These are phyloP conservation scores for Cercospora janseana DNA, from an alignment of 2,329 filamentous ascomycete genomes.

Conservation along the genomic window DNA sequence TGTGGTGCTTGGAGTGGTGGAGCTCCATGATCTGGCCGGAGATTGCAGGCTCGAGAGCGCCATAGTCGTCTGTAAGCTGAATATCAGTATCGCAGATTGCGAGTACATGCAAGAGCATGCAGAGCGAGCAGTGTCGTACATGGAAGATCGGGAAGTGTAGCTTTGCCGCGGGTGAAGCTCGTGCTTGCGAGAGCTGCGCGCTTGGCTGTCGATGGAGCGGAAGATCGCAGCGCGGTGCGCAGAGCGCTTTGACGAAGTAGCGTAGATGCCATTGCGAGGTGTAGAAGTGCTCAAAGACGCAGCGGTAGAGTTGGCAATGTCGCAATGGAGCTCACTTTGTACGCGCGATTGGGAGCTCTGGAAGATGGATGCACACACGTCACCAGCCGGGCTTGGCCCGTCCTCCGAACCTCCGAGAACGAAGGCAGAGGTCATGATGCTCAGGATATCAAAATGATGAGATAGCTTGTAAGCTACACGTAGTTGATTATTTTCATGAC, in stretches of 20 bases:
- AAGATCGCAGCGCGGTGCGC: slow-evolving; percentile 69
- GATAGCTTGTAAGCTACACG: too few relatives aligned
- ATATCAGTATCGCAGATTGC: neutral
- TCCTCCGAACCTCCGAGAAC: slow-evolving; percentile 5
- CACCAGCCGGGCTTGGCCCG: neutral
- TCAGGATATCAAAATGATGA: neutral
- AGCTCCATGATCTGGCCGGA: slow-evolving; percentile 94
- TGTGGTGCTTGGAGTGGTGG: slow-evolving; percentile 91
- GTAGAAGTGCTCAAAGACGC: neutral
- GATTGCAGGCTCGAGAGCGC: slow-evolving; percentile 80
- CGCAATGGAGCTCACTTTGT: slow-evolving; percentile 2
- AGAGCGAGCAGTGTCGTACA: slow-evolving; percentile 52
- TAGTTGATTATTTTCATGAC: too few relatives aligned
- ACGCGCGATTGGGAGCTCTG: slow-evolving; percentile 2
- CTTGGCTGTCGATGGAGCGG: slow-evolving; percentile 58
- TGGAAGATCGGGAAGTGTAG: slow-evolving; percentile 83
- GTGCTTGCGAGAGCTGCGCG: slow-evolving; percentile 67
- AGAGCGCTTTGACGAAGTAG: slow-evolving; percentile 70
- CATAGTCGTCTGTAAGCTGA: slow-evolving; percentile 75
- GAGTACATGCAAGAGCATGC: neutral
- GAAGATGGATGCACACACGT: neutral
- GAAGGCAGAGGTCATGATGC: neutral
- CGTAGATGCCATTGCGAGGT: slow-evolving; percentile 64
- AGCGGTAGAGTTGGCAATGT: neutral
- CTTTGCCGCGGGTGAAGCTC: slow-evolving; percentile 81